Percentiles rank a stretch among this genome's conserved stretches.
Evolutionary conservation across 768 basidiomycete species (phyloP).

Genomic region (Boletus fagicola): DNA sequence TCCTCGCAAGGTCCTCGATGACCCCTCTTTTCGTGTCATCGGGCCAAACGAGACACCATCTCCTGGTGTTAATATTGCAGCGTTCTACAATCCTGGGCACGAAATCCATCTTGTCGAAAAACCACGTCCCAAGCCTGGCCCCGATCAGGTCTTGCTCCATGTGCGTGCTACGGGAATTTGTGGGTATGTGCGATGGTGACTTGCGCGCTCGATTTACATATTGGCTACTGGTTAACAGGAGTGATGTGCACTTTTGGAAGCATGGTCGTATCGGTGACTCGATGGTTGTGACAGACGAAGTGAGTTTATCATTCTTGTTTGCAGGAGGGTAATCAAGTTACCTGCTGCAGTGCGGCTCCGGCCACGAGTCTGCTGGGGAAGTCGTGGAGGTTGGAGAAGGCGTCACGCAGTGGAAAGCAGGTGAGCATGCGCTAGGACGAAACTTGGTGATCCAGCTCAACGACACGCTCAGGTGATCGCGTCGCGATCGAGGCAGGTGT

Average conservation of each 20-base stretch:
- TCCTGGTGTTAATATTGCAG: constrained; percentile 52
- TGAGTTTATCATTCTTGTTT: constrained; percentile 18
- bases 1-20: constrained; percentile 54
- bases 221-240: constrained; percentile 37
- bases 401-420: constrained; percentile 63
- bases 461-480: constrained; percentile 47
- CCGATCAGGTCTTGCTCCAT: constrained; percentile 64
- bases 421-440: constrained; percentile 28
- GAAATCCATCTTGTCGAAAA: constrained; percentile 69
- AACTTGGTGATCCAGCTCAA: constrained; percentile 1
- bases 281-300: constrained; percentile 70
- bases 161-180: constrained; percentile 70
- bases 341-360: constrained; percentile 54
- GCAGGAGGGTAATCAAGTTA: background rate
- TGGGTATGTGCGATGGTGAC: constrained; percentile 42
- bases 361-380: constrained; percentile 70
- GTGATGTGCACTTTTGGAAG: constrained; percentile 73
- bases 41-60: constrained; percentile 49
- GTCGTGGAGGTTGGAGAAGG: constrained; percentile 63
- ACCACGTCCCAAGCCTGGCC: constrained; percentile 56
- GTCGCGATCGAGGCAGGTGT: constrained; percentile 72
- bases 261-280: constrained; percentile 67
- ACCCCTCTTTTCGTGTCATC: constrained; percentile 55
- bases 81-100: constrained; percentile 61
- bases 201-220: background rate